These are phyloP conservation scores for Kwoniella pini DNA, from an alignment of 768 basidiomycete species.

Conservation along the genomic window DNA sequence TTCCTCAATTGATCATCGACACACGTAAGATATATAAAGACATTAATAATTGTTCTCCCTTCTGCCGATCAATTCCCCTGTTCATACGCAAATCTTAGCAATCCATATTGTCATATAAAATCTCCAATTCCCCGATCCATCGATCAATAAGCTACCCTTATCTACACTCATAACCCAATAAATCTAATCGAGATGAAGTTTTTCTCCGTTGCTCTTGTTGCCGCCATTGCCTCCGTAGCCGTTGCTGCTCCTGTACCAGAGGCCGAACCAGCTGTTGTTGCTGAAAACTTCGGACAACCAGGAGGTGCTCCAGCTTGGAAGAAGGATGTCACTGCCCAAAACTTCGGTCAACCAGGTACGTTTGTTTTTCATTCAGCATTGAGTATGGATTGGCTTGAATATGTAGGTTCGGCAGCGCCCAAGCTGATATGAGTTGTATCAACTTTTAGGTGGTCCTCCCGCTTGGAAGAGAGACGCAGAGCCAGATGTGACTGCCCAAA, in stretches of 20 bases:
- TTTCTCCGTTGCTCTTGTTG: slow-evolving; percentile 37
- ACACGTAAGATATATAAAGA: not conserved
- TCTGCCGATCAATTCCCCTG: not conserved
- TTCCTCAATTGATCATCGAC: not conserved
- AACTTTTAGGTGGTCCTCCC: slow-evolving; percentile 2
- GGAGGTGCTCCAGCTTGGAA: slow-evolving; percentile 23
- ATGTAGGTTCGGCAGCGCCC: too few species aligned
- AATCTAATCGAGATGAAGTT: slow-evolving; percentile 44
- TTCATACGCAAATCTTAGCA: not conserved
- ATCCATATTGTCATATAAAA: slow-evolving; percentile 9
- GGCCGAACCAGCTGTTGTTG: slow-evolving; percentile 22
- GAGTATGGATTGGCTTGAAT: too few species aligned
- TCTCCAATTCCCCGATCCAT: not conserved
- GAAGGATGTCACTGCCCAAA: slow-evolving; percentile 26
- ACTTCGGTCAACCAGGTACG: slow-evolving; percentile 14
- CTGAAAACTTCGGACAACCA: slow-evolving; percentile 21
- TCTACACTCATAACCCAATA: not conserved
- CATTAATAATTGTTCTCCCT: not conserved
- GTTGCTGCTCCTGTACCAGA: slow-evolving; percentile 44
- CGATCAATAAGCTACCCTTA: not conserved
- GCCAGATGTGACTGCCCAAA: slow-evolving; percentile 26
- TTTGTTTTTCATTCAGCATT: not conserved
- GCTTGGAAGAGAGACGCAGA: slow-evolving; percentile 25
- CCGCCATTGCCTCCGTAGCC: slow-evolving; percentile 40
- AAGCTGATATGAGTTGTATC: too few species aligned